A percentile compares a stretch with the other conserved stretches of the same genome.
These are phyloP conservation scores for Tylopilus vinaceipallidus DNA, from an alignment of 768 basidiomycete genomes.

Conservation along the genomic window DNA sequence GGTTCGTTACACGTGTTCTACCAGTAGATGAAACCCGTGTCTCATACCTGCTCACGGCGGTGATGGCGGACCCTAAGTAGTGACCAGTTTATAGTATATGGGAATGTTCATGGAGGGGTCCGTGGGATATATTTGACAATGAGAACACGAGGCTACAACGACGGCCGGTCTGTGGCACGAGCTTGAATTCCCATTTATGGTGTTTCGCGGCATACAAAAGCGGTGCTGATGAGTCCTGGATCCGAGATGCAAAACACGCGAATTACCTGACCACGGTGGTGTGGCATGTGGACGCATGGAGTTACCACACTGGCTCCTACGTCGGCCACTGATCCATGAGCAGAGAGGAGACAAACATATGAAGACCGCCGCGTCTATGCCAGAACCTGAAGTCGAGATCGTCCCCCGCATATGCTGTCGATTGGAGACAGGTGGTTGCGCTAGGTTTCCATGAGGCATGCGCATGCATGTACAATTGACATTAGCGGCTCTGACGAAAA, in stretches of 20 bases:
- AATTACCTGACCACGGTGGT: not conserved
- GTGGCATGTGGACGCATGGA: not conserved
- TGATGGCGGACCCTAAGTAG: slow-evolving; percentile 12
- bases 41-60: slow-evolving; percentile 12
- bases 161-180: slow-evolving; percentile 11
- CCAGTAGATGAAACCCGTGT: slow-evolving; percentile 17
- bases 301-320: not conserved
- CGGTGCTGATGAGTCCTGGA: slow-evolving; percentile 10
- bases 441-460: slow-evolving; percentile 8
- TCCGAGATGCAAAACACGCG: slow-evolving; percentile 10
- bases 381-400: not conserved
- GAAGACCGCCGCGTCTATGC: not conserved
- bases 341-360: not conserved
- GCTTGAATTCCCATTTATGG: slow-evolving; percentile 2
- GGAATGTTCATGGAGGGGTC: slow-evolving; percentile 9
- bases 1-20: slow-evolving; percentile 21
- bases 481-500: not conserved
- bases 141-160: slow-evolving; percentile 30
- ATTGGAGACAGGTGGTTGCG: not conserved
- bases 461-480: slow-evolving; percentile 8
- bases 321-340: not conserved
- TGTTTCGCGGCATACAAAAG: slow-evolving; percentile 7
- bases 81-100: slow-evolving; percentile 5
- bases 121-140: slow-evolving; percentile 19
- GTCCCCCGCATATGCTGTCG: not conserved